Percentiles rank a stretch among this genome's conserved stretches.
phyloP scores from a whole-genome alignment of 2,329 filamentous ascomycete genomes.

The Dryadomyces quercivorus region DNA sequence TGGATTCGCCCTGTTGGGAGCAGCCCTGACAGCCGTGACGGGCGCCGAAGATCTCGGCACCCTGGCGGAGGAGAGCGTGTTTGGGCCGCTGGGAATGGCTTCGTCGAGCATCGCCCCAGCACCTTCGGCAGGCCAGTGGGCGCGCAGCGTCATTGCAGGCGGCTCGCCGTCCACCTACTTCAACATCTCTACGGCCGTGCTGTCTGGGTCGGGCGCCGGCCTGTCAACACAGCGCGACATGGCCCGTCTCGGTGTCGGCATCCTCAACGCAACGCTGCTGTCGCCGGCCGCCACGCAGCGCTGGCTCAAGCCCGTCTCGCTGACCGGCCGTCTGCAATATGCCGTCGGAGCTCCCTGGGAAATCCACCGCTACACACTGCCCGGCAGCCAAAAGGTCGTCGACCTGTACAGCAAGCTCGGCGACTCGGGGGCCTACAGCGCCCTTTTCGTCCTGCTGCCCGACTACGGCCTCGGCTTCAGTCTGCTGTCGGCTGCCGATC shows the following conservation, averaged over 20 bases:
- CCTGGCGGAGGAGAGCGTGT: conserved; percentile 26
- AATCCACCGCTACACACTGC: conserved; percentile 26
- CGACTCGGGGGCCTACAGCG: conserved; percentile 28
- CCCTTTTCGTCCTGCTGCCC: conserved; percentile 27
- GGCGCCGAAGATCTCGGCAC: conserved; percentile 17
- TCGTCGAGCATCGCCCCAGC: background rate
- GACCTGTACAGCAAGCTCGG: conserved; percentile 36
- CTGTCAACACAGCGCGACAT: conserved; percentile 20
- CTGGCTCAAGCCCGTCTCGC: conserved; percentile 31
- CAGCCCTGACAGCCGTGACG: conserved; percentile 28
- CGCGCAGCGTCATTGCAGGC: conserved; percentile 3
- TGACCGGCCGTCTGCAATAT: conserved; percentile 23
- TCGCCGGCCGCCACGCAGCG: conserved; percentile 23
- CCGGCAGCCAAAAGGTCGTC: conserved; percentile 24
- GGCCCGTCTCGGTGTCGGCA: conserved; percentile 26
- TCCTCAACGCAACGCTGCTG: conserved; percentile 29
- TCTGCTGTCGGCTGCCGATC: conserved; percentile 21
- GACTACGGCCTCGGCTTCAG: conserved; percentile 32
- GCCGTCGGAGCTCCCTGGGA: conserved; percentile 35
- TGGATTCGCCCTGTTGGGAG: conserved; percentile 30
- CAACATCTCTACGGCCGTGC: background rate
- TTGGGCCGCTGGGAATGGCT: conserved; percentile 28
- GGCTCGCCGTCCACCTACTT: background rate
- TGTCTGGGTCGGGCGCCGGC: conserved; percentile 3
- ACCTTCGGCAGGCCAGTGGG: background rate